Evolutionary conservation across 768 basidiomycete genomes (phyloP), one percentile per base, ranked within the genome.

Genomic region (Collybiopsis luxurians): DNA sequence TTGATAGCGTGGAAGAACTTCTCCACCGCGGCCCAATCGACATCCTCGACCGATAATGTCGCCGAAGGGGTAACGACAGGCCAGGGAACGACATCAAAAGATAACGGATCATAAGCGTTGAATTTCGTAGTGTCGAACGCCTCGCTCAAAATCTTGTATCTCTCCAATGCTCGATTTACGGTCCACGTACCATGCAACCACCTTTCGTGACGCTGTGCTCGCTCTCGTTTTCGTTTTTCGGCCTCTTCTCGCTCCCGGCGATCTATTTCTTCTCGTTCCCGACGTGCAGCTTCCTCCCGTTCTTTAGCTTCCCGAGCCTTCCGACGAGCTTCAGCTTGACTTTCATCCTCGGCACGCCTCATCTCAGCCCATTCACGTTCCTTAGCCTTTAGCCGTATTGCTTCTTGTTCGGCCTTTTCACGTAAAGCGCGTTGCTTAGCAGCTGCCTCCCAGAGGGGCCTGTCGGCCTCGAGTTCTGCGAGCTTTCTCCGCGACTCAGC

Each of bases 11-110:
- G 68, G 63, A 92, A 92, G 69, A 93, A 93, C 21, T 72, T 72
- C 64, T 89, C 87, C 47, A 92, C 89, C 0, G 85, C 74, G 11
- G 76, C 69, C 85, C 86, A 90, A 56, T 86, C 84, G 44, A 92
- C 77, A 59, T 90, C 86, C 60, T 87, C 82, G 1, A 87, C 69
- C 5, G 77, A 76, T 57, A 85, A 80, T 23, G 68, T 64, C 19
- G 71, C 66, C 1, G 86, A 86, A 21, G 79, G 69, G 47, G 75
- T 73, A 34, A 92, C 67, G 13, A 86, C 83, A 2, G 91, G 91
- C 90, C 90, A 93, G 0, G 90, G 89, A 28, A 93, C 75, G 39
- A 77, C 78, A 45, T 84, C 79, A 57, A 85, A 83, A 2, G 76
- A 68, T n/a, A 90, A 67, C 2, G 84, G 81, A 13, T 76, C 69